Base-by-base conservation (phyloP, 73 alveolate genomes). In the Paramecium pentaurelia region DNA sequence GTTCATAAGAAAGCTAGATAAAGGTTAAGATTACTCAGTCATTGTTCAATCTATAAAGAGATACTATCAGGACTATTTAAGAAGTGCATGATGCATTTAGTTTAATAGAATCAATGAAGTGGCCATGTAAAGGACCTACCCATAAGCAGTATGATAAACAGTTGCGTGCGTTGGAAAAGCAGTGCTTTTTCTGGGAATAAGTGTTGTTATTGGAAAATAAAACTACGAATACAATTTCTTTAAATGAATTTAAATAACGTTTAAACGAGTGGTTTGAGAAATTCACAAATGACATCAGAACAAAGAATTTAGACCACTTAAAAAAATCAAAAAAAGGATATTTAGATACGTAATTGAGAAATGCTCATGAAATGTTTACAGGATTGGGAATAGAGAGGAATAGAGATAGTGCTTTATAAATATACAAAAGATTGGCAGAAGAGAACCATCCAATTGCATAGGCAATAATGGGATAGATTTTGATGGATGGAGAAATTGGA, bases 311-410 rank as follows among this genome's bases (percentile, higher is more conserved):
- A 0, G 70, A 75, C 16, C 1, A 11, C 25, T 14, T 22, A 32
- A 75, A 37, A 16, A 75, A 40, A 40, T 37, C 88, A 3, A 34
- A 75, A 75, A 37, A 75, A 32, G 84, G 34, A 37, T 38, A 34
- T 20, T 73, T 22, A 34, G 87, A 73, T 22, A 73, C 60, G 0
- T 25, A 37, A 28, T 28, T 80, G 28, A 45, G 34, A 7, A 11
- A 80, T 32, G 91, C 91, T 8, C 91, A 80, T 80, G 91, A 80
- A 80, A 27, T 80, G 44, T 80, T 20, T 25, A n/a, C 77, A 20
- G 91, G 91, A 6, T 80, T 80, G 28, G 91, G 91, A 18, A 25
- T 25, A 18, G 91, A 80, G 44, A 45, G 20, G 14, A 45, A 80
- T 44, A 40, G 34, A 22, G 25, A 20, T 22, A 42, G 36, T n/a